Base-by-base conservation (phyloP, 2,329 filamentous ascomycete genomes). In the Acrodontium crateriforme region DNA sequence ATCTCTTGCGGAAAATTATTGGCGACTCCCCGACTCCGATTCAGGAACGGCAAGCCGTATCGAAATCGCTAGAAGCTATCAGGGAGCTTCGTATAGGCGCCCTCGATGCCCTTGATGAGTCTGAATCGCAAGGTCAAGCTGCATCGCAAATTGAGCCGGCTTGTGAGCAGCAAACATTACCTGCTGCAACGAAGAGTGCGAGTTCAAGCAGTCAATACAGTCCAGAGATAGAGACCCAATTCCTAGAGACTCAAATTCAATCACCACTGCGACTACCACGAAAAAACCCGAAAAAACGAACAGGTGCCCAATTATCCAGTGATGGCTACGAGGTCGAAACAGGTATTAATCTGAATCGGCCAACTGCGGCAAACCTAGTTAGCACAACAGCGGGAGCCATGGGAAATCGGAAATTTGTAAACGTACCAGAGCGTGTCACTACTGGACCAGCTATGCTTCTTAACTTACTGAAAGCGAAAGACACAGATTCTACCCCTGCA, bases 281-380 rank as follows among this genome's bases (percentile, higher is more conserved):
- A n/a, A n/a, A n/a, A 21, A 11, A 22, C 12, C 17, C 30, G 4
- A 27, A 15, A 23, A 42, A 41, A 26, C 20, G 24, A 8, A 24
- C 14, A 12, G 37, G 21, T 9, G 40, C 44, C 4, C 41, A 32
- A 9, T 30, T 47, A 6, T 25, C 9, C 9, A 33, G 16, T 3
- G 41, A 49, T 20, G 47, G 46, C 2, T 41, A 39, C 24, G 36
- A 45, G 16, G 24, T 48, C 3, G 34, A 41, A 20, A 20, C 24
- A 17, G 47, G 47, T 6, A 23, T 48, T 13, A 50, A 50, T 27
- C 37, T 50, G 7, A 27, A 41, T 5, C 29, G 28, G 7, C 46
- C 46, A 12, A 14, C 40, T 9, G 30, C 22, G 15, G 9, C 32
- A n/a, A n/a, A n/a, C n/a, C n/a, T n/a, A n/a, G n/a, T 24, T 9